Conservation (phyloP, 257 asterid genomes). For the Solanum paucissectum region DNA sequence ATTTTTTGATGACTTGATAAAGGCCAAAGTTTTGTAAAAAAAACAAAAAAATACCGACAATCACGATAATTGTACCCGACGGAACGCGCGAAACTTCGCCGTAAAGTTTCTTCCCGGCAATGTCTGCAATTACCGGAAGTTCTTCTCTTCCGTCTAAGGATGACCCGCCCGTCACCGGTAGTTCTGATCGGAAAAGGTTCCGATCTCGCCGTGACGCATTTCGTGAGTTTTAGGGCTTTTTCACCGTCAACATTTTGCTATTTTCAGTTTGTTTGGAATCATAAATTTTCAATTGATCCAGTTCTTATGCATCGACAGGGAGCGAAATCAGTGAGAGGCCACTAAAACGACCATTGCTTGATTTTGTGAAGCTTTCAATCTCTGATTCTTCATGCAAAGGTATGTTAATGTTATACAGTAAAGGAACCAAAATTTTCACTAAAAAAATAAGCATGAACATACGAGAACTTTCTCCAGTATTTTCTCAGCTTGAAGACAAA, state of each 20-base stretch:
- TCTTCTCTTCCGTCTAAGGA: slow-evolving; percentile 19
- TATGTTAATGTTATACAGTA: slow-evolving; percentile 1
- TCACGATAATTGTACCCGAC: not conserved
- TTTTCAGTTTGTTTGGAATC: not conserved
- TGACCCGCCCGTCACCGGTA: slow-evolving; percentile 45
- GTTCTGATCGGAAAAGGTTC: slow-evolving; percentile 60
- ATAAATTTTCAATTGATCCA: not conserved
- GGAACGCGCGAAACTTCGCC: not conserved
- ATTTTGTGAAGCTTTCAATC: slow-evolving; percentile 55
- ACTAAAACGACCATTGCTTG: slow-evolving; percentile 47
- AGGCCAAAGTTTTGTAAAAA: not conserved
- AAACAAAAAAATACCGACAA: not conserved
- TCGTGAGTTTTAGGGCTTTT: slow-evolving; percentile 26
- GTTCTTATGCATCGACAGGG: slow-evolving; percentile 21
- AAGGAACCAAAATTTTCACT: not conserved
- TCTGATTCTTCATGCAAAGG: slow-evolving; percentile 53
- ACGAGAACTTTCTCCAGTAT: not conserved
- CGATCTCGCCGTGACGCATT: slow-evolving; percentile 50
- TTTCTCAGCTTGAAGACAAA: not conserved
- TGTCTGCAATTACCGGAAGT: slow-evolving; percentile 27
- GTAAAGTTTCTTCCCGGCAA: not conserved
- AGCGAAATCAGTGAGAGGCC: slow-evolving; percentile 63
- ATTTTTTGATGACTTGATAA: not conserved
- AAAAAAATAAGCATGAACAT: not conserved
- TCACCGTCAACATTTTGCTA: not conserved